Conservation (phyloP, 164 flowering plant species). For the Aristolochia californica region DNA sequence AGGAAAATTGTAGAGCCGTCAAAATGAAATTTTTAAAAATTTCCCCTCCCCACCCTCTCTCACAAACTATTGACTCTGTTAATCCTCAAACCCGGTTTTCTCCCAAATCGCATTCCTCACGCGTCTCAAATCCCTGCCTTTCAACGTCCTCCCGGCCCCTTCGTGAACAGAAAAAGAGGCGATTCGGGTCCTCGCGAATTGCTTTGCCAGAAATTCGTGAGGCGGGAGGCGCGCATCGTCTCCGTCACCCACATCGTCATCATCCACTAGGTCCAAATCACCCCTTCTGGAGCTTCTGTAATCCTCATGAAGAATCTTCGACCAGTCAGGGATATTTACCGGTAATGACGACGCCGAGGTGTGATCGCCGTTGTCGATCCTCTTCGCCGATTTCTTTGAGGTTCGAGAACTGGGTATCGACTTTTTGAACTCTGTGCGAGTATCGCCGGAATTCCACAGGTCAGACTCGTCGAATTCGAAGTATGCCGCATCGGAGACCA, state of each 20-base stretch:
- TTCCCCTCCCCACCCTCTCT: too few relatives aligned
- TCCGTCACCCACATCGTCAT: slow-evolving; percentile 8
- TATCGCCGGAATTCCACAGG: slow-evolving; percentile 9
- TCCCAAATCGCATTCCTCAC: slow-evolving; percentile 28
- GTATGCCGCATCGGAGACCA: slow-evolving; percentile 1
- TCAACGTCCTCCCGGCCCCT: slow-evolving; percentile 24
- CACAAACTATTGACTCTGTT: not conserved
- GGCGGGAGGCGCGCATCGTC: slow-evolving; percentile 18
- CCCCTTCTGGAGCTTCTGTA: slow-evolving; percentile 4
- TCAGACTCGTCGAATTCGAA: slow-evolving; percentile 26
- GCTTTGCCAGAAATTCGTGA: slow-evolving; percentile 23
- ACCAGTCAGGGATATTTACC: slow-evolving; percentile 29
- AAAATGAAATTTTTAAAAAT: not conserved
- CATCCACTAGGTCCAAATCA: slow-evolving; percentile 2
- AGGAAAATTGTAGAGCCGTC: not conserved
- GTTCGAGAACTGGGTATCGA: slow-evolving; percentile 9
- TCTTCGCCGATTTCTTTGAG: slow-evolving; percentile 10
- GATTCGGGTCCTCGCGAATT: slow-evolving; percentile 16
- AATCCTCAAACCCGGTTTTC: slow-evolving; percentile 24
- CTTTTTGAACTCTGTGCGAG: slow-evolving; percentile 11
- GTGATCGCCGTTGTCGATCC: not conserved
- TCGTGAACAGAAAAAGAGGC: slow-evolving; percentile 25
- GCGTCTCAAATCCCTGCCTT: slow-evolving; percentile 26
- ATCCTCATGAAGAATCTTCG: slow-evolving; percentile 21
- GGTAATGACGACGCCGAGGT: slow-evolving; percentile 14